phyloP scores from a whole-genome alignment of 2,329 filamentous ascomycete genomes.

The Dactylonectria macrodidyma region DNA sequence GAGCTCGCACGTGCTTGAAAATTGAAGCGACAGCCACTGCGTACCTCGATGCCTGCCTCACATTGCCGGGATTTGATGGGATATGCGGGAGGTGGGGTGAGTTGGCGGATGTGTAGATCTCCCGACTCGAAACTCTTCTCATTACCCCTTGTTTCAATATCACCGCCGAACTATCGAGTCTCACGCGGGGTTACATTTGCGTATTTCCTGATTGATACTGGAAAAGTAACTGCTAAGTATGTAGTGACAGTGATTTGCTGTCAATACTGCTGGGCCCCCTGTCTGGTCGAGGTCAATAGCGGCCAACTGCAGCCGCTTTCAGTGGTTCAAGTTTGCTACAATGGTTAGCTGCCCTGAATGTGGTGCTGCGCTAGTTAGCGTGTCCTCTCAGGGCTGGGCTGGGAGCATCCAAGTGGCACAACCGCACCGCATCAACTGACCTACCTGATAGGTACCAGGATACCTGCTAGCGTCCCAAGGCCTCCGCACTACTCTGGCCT shows the following conservation, averaged over 20 bases:
- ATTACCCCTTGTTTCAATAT: not conserved
- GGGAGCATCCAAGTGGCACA: slow-evolving; percentile 8
- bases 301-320: not conserved
- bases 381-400: slow-evolving; percentile 18
- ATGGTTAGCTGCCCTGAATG: not conserved
- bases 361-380: slow-evolving; percentile 13
- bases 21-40: too few relatives aligned
- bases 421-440: slow-evolving; percentile 6
- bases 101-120: not conserved
- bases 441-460: not conserved
- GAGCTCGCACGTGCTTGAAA: too few relatives aligned
- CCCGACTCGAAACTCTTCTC: not conserved
- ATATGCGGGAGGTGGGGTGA: not conserved
- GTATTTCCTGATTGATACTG: not conserved
- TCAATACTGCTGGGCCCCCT: not conserved
- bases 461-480: slow-evolving; percentile 3
- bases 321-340: not conserved
- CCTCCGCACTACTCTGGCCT: not conserved
- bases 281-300: not conserved
- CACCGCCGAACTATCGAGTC: not conserved
- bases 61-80: not conserved
- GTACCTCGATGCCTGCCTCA: not conserved
- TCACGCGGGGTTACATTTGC: not conserved
- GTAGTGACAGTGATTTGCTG: too few relatives aligned
- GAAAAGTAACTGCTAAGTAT: not conserved